Evolutionary conservation across 2,329 filamentous ascomycete genomes (phyloP).

Genomic region (Hypomyces rosellus): DNA sequence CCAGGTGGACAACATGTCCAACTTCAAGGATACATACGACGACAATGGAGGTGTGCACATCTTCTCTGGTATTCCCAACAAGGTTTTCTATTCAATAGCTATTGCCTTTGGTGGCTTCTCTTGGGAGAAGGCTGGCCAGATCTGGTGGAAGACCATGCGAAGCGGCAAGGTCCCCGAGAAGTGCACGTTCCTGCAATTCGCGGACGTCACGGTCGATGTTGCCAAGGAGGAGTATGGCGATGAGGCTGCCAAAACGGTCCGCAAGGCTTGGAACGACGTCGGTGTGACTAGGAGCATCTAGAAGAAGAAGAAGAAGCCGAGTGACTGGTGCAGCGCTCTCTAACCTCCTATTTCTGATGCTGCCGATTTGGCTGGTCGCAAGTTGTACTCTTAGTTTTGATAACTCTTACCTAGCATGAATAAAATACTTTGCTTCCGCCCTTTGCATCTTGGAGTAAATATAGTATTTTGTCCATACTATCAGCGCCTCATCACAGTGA

Average conservation of each 20-base stretch:
- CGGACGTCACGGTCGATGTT: constrained; percentile 40
- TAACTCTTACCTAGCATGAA: not conserved
- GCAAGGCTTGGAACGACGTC: constrained; percentile 42
- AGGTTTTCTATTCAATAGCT: constrained; percentile 47
- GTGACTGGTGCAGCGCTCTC: constrained; percentile 3
- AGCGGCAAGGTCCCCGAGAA: constrained; percentile 34
- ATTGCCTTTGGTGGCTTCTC: constrained; percentile 44
- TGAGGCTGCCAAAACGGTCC: constrained; percentile 37
- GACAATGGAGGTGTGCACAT: constrained; percentile 51
- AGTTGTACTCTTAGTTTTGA: not conserved
- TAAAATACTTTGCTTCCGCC: not conserved
- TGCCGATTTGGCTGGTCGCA: not conserved
- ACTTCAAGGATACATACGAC: constrained; percentile 33
- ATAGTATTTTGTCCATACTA: too few species aligned
- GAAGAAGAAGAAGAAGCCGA: constrained; percentile 12
- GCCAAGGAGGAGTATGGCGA: constrained; percentile 38
- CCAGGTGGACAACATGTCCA: constrained; percentile 42
- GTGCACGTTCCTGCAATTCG: constrained; percentile 43
- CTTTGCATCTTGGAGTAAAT: too few species aligned
- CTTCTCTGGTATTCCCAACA: constrained; percentile 52
- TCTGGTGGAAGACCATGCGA: constrained; percentile 46
- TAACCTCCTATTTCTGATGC: not conserved
- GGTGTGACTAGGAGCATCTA: constrained; percentile 30
- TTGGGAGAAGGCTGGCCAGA: constrained; percentile 48
- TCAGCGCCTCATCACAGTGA: too few species aligned